Conservation (phyloP, 768 basidiomycete species). For the Hirschioporus abietinus region DNA sequence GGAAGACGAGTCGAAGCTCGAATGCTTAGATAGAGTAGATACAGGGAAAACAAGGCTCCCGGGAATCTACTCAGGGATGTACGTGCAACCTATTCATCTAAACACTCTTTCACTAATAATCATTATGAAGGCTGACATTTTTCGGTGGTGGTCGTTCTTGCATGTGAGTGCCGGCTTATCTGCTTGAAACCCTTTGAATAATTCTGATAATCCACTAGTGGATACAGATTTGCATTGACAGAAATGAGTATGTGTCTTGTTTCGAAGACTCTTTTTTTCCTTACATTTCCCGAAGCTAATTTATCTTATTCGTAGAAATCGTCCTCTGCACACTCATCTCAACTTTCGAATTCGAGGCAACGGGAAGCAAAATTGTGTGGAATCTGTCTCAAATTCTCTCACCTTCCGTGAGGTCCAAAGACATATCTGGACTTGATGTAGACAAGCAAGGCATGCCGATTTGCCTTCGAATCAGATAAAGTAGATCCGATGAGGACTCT, state of each 20-base stretch:
- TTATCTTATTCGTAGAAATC: slow-evolving; percentile 27
- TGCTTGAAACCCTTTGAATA: background rate
- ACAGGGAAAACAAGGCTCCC: slow-evolving; percentile 8
- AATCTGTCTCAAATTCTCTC: slow-evolving; percentile 45
- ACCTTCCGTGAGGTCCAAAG: slow-evolving; percentile 27
- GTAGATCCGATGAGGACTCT: too few species aligned
- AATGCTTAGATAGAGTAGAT: background rate
- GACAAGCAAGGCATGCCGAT: background rate
- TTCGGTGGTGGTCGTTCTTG: slow-evolving; percentile 13
- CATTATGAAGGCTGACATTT: slow-evolving; percentile 13
- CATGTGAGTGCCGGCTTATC: slow-evolving; percentile 7
- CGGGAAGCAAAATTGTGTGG: slow-evolving; percentile 37
- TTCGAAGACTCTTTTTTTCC: background rate
- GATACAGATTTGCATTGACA: slow-evolving; percentile 15
- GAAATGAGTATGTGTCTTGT: slow-evolving; percentile 12
- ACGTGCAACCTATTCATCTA: background rate
- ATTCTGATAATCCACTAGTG: slow-evolving; percentile 3
- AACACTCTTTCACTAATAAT: background rate
- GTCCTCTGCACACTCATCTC: slow-evolving; percentile 32
- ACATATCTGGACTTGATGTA: background rate
- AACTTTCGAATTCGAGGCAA: slow-evolving; percentile 30
- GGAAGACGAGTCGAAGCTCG: background rate
- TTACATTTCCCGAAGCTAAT: background rate
- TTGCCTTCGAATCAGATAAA: background rate
- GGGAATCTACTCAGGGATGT: slow-evolving; percentile 10